Conservation (phyloP, 805 yeast genomes). For the Myxozyma neglecta region DNA sequence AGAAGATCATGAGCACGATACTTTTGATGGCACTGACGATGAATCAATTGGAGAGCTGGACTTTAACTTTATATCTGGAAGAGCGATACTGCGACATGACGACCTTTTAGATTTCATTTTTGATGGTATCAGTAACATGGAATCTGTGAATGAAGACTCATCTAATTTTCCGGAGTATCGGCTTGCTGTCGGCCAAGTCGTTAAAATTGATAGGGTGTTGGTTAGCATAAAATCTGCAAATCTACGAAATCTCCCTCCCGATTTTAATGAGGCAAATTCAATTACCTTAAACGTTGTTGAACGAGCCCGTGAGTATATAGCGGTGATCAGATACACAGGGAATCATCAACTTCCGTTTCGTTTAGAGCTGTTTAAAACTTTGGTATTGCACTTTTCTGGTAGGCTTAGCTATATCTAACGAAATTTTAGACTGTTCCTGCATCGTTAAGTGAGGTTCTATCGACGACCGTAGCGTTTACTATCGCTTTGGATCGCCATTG, state of each 20-base stretch:
- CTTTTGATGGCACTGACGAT: conserved; percentile 14
- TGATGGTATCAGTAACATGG: conserved; percentile 20
- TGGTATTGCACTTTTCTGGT: conserved; percentile 5
- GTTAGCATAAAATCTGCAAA: conserved; percentile 55
- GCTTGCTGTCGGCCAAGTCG: conserved; percentile 54
- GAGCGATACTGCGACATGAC: not conserved
- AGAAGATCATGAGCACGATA: conserved; percentile 11
- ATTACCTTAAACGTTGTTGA: conserved; percentile 60
- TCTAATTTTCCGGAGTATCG: not conserved
- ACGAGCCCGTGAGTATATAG: conserved; percentile 77
- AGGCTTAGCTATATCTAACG: not conserved
- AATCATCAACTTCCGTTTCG: conserved; percentile 52
- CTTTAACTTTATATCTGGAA: conserved; percentile 16
- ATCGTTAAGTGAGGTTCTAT: conserved; percentile 33
- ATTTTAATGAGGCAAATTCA: conserved; percentile 52
- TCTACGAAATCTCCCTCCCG: conserved; percentile 38
- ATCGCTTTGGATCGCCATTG: conserved; percentile 29
- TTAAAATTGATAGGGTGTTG: conserved; percentile 67
- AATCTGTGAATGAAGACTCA: conserved; percentile 10
- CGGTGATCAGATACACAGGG: conserved; percentile 68
- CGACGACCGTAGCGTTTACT: conserved; percentile 9
- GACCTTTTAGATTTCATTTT: conserved; percentile 9
- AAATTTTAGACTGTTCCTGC: conserved; percentile 21
- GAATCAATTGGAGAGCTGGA: conserved; percentile 17
- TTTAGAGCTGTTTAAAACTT: conserved; percentile 60